Percentiles rank a stretch among this genome's conserved stretches.
Conservation (phyloP, 805 yeast genomes). For the Saccharomyces eubayanus region DNA sequence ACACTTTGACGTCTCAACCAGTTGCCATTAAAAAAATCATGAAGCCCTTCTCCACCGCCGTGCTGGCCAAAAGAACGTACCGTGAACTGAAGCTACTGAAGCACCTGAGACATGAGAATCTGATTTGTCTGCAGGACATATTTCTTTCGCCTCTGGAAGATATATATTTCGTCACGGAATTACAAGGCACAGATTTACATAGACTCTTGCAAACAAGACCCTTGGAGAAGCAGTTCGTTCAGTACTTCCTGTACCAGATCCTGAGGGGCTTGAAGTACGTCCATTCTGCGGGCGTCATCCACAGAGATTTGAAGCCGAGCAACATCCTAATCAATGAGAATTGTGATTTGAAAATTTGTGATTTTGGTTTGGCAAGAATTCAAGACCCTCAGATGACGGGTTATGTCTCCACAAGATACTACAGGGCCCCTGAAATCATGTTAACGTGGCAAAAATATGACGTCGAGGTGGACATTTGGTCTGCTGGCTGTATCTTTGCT, state of each 20-base stretch:
- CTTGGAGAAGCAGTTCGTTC: slow-evolving; percentile 90
- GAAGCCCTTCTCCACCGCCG: slow-evolving; percentile 94
- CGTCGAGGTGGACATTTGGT: slow-evolving; percentile 95
- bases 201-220: slow-evolving; percentile 87
- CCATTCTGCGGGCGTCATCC: slow-evolving; percentile 88
- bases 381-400: slow-evolving; percentile 99
- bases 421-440: slow-evolving; percentile 98
- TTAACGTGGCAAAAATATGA: slow-evolving; percentile 97
- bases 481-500: slow-evolving; percentile 93
- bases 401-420: slow-evolving; percentile 89
- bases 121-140: slow-evolving; percentile 87
- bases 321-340: slow-evolving; percentile 81
- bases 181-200: slow-evolving; percentile 94
- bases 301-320: slow-evolving; percentile 79
- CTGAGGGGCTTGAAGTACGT: slow-evolving; percentile 82
- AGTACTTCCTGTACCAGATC: slow-evolving; percentile 92
- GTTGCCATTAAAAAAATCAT: slow-evolving; percentile 96
- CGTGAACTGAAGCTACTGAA: slow-evolving; percentile 89
- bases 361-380: slow-evolving; percentile 90
- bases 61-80: slow-evolving; percentile 91
- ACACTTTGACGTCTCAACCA: slow-evolving; percentile 79
- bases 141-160: slow-evolving; percentile 92
- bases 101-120: slow-evolving; percentile 88
- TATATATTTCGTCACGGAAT: slow-evolving; percentile 90
- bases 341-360: slow-evolving; percentile 86